phyloP scores from a whole-genome alignment of 768 basidiomycete genomes.

The Scleroderma bovista region DNA sequence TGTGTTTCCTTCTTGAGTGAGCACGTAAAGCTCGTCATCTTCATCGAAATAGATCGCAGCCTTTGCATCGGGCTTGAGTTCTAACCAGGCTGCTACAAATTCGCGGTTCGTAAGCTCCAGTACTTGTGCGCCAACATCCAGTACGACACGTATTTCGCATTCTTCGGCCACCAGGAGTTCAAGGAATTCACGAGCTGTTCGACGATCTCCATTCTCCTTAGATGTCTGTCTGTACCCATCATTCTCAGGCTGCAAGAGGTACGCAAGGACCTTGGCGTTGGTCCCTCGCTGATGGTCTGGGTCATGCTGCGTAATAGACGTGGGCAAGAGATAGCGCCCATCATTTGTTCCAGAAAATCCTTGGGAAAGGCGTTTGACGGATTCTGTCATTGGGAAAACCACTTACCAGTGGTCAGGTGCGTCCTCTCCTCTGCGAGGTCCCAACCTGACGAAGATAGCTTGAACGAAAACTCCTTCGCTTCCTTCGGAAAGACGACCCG shows the following conservation, averaged over 20 bases:
- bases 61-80: constrained; percentile 16
- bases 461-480: constrained; percentile 42
- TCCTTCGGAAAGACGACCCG: constrained; percentile 45
- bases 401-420: constrained; percentile 7
- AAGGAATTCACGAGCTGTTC: constrained; percentile 23
- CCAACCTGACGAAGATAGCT: constrained; percentile 48
- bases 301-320: constrained; percentile 21
- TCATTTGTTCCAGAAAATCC: constrained; percentile 55
- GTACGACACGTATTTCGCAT: constrained; percentile 37
- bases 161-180: constrained; percentile 24
- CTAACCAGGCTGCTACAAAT: constrained; percentile 24
- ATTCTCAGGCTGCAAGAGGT: constrained; percentile 32
- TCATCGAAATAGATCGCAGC: constrained; percentile 41
- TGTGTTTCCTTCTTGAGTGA: constrained; percentile 30
- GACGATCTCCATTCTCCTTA: constrained; percentile 10
- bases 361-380: neutral
- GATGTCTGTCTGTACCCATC: constrained; percentile 23
- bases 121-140: constrained; percentile 54
- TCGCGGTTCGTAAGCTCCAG: constrained; percentile 40
- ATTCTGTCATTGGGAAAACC: too few relatives aligned
- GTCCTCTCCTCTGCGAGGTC: constrained; percentile 40
- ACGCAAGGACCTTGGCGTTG: constrained; percentile 35
- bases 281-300: constrained; percentile 35
- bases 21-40: constrained; percentile 28
- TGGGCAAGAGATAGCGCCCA: constrained; percentile 24